Conservation (phyloP, 257 asterid genomes). For the Nicotiana obtusifolia region DNA sequence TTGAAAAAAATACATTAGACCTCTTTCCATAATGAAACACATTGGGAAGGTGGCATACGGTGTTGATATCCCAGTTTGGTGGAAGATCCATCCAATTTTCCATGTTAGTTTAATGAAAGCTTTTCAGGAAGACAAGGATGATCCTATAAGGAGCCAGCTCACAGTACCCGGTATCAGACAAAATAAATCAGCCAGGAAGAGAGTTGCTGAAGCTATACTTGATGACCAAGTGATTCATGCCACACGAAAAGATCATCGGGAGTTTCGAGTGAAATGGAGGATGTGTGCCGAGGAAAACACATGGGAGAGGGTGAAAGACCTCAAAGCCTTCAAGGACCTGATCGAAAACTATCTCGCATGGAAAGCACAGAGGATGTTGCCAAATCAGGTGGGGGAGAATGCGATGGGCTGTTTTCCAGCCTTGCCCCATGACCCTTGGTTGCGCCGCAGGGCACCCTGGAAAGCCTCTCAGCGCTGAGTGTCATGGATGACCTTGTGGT, state of each 20-base stretch:
- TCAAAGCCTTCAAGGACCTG: not conserved
- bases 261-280: not conserved
- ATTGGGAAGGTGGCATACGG: not conserved
- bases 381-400: not conserved
- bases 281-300: not conserved
- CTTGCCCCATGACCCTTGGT: not conserved
- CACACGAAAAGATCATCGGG: not conserved
- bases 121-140: not conserved
- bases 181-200: too few species aligned
- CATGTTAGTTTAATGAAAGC: not conserved
- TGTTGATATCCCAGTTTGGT: not conserved
- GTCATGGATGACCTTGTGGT: not conserved
- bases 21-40: not conserved
- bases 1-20: not conserved
- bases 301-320: not conserved
- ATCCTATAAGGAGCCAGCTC: not conserved
- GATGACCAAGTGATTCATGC: not conserved
- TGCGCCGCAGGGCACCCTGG: not conserved
- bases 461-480: too few species aligned
- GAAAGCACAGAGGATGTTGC: not conserved
- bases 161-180: not conserved
- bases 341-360: not conserved
- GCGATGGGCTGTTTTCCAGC: not conserved
- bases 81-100: not conserved
- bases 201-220: not conserved